A percentile compares a stretch with the other conserved stretches of the same genome.
Evolutionary conservation across 257 asterid species (phyloP).

Genomic region (Petunia secreta): DNA sequence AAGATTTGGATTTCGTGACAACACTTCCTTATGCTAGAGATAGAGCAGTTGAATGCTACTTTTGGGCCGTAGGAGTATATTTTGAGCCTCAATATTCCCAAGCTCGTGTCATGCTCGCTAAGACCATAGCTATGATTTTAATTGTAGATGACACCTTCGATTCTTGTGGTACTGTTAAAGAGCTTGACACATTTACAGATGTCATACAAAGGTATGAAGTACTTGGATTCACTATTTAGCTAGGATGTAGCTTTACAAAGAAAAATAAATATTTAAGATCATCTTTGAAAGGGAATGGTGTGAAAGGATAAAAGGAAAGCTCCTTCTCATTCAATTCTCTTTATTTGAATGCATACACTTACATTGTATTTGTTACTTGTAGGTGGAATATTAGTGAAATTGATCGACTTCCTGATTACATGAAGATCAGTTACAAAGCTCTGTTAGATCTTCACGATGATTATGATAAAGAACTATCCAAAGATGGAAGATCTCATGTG

Average conservation of each 20-base stretch:
- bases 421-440: neutral
- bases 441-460: neutral
- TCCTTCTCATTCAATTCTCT: neutral
- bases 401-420: neutral
- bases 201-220: slow-evolving; percentile 27
- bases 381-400: neutral
- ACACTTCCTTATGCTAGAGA: slow-evolving; percentile 34
- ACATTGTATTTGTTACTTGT: neutral
- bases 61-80: slow-evolving; percentile 30
- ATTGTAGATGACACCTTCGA: slow-evolving; percentile 37
- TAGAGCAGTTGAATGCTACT: slow-evolving; percentile 35
- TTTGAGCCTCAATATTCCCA: slow-evolving; percentile 31
- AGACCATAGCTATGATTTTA: neutral
- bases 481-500: too few relatives aligned
- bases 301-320: neutral
- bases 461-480: neutral
- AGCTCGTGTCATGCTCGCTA: slow-evolving; percentile 26
- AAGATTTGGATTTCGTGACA: slow-evolving; percentile 24
- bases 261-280: too few relatives aligned
- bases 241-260: too few relatives aligned
- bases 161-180: slow-evolving; percentile 30
- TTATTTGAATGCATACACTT: neutral
- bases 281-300: neutral
- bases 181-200: slow-evolving; percentile 18
- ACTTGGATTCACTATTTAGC: too few relatives aligned